Base-by-base conservation (phyloP, 148 eudicot genomes). In the Drosera capensis region DNA sequence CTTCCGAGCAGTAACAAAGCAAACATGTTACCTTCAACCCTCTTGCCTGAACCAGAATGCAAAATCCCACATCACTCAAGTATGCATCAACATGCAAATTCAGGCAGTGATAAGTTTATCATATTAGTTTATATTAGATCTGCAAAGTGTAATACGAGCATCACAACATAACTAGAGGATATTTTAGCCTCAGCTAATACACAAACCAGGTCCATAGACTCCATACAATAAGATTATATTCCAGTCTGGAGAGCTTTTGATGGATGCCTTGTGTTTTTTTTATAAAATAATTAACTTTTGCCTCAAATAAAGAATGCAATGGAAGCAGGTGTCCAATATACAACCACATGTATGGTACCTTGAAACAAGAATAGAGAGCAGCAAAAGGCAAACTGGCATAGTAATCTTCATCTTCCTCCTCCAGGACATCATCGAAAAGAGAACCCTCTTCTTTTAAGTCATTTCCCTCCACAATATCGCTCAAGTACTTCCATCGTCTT, bases 1-100 rank as follows among this genome's bases (percentile, higher is more conserved):
- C 99, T 75, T 92, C 99, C 38, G 99, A 92, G 54, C 99, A 92
- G 64, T 85, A 92, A 45, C 90, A 76, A 37, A 92, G 64, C 64
- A 92, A 49, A 72, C 99, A 92, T 45, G 95, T 92, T 49, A 77
- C 95, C 68, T 77, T 85, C 70, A 92, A 57, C 42, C 99, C 94
- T 72, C 71, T 74, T 31, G 99, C 95, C 99, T 92, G 59, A 28
- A 22, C 25, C 22, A 51, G 54, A 26, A 37, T 28, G 30, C 36
- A 11, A 49, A 50, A 50, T 25, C 11, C 23, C 7, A 7, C 1
- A 14, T 41, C 23, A 19, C 8, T 17, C 23, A 17, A 23, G 18
- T 19, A 41, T 17, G 18, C 20, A 41, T 41, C 38, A 34, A 11
- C 3, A 1, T 34, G 38, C 14, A 29, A 29, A n/a, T n/a, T n/a